Conservation (phyloP, 2,329 filamentous ascomycete species). For the Graphium sp. region DNA sequence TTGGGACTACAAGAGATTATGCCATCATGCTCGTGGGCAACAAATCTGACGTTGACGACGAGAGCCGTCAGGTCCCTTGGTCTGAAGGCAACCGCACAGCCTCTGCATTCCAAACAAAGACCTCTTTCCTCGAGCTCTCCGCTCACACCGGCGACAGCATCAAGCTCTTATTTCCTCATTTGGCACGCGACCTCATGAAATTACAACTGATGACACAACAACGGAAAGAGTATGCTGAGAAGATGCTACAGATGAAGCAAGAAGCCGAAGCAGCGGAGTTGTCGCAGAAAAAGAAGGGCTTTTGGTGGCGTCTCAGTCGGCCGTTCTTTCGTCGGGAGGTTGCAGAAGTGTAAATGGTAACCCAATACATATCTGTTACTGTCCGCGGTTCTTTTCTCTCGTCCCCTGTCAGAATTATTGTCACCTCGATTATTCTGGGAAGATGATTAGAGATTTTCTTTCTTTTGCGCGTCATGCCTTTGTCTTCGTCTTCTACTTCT, state of each 20-base stretch:
- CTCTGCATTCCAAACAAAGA: slow-evolving; percentile 7
- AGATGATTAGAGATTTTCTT: too few relatives aligned
- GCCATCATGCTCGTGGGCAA: slow-evolving; percentile 9
- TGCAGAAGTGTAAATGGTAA: too few relatives aligned
- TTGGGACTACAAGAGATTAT: slow-evolving; percentile 4
- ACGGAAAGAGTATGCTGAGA: slow-evolving; percentile 3
- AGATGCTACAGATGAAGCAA: not conserved
- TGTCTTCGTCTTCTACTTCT: not conserved
- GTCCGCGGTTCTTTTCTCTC: not conserved
- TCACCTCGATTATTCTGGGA: too few relatives aligned
- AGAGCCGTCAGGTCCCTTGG: slow-evolving; percentile 13
- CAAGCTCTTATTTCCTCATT: slow-evolving; percentile 13
- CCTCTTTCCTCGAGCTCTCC: slow-evolving; percentile 16
- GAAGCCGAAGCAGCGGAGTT: not conserved
- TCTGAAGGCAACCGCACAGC: slow-evolving; percentile 14
- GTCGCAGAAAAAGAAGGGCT: slow-evolving; percentile 1
- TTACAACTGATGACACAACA: slow-evolving; percentile 1
- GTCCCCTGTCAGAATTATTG: too few relatives aligned
- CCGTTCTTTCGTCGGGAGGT: slow-evolving; percentile 3
- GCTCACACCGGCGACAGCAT: slow-evolving; percentile 17
- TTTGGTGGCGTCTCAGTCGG: slow-evolving; percentile 3
- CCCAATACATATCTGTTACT: not conserved
- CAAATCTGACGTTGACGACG: slow-evolving; percentile 12
- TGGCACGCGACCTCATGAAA: slow-evolving; percentile 11
- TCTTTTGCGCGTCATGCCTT: not conserved